Percentiles rank a stretch among this genome's conserved stretches.
phyloP scores from a whole-genome alignment of 2,329 filamentous ascomycete species.

The Chalara sp. region DNA sequence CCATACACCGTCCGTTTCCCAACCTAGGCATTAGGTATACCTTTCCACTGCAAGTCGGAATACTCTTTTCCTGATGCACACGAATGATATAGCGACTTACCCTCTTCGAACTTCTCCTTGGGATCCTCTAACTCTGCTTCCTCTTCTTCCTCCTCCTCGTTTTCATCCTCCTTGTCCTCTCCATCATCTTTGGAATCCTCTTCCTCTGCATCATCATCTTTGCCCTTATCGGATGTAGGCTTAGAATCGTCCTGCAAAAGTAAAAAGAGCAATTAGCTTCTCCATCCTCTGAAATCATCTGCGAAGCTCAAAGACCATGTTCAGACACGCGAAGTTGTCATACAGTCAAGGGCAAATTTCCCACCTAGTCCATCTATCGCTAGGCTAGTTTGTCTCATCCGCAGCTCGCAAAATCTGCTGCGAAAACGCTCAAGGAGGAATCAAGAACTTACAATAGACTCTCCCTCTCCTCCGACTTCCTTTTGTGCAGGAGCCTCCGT shows the following conservation, averaged over 20 bases:
- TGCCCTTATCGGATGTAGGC: constrained; percentile 8
- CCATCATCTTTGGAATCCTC: constrained; percentile 27
- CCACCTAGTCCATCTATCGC: too few species aligned
- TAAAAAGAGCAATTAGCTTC: too few species aligned
- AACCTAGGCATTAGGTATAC: neutral
- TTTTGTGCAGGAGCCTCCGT: constrained; percentile 30
- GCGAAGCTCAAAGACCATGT: too few species aligned
- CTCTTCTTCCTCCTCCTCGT: constrained; percentile 52
- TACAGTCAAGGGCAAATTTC: too few species aligned
- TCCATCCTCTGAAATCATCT: too few species aligned
- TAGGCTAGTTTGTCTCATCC: too few species aligned
- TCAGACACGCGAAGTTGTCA: too few species aligned
- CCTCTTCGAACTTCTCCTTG: constrained; percentile 85
- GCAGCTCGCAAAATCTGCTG: too few species aligned
- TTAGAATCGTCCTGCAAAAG: too few species aligned
- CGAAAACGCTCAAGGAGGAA: too few species aligned
- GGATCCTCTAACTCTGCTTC: constrained; percentile 78
- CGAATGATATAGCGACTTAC: constrained; percentile 51
- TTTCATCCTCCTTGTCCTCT: constrained; percentile 36
- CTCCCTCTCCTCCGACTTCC: constrained; percentile 32
- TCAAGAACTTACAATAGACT: neutral
- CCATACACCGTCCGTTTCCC: too few species aligned
- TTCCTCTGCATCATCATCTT: constrained; percentile 34
- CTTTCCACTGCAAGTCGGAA: neutral
- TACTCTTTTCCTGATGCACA: neutral